Evolutionary conservation across 352 stramenopile species (phyloP).

Genomic region (Pythium scleroteichum): DNA sequence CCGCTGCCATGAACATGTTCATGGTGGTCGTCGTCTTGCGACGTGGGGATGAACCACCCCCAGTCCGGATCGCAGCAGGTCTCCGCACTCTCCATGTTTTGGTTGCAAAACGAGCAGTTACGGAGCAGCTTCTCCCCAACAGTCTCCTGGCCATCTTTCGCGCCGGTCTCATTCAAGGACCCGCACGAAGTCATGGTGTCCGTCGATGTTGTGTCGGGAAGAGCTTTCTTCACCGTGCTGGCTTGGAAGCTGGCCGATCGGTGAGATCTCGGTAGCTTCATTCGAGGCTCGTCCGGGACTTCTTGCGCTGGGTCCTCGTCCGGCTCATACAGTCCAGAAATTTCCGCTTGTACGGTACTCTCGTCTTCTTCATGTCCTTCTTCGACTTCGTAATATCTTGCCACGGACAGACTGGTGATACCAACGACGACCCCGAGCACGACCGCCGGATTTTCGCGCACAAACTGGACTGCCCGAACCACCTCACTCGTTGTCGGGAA

Average conservation of each 20-base stretch:
- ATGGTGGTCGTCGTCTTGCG: constrained; percentile 23
- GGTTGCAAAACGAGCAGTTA: constrained; percentile 33
- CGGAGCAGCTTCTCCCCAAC: constrained; percentile 5
- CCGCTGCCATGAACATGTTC: not conserved
- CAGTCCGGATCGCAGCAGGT: constrained; percentile 57
- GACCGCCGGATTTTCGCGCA: constrained; percentile 66
- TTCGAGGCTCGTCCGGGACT: too few species aligned
- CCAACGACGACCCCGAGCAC: constrained; percentile 64
- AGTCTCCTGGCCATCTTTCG: not conserved
- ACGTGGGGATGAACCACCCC: constrained; percentile 68
- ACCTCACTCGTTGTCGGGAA: constrained; percentile 65
- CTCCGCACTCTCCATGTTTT: constrained; percentile 11
- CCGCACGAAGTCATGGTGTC: constrained; percentile 3
- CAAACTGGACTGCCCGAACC: constrained; percentile 58
- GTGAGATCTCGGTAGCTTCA: too few species aligned
- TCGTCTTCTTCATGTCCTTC: constrained; percentile 13
- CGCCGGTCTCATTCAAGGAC: not conserved
- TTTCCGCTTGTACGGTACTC: not conserved
- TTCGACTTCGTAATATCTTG: constrained; percentile 56
- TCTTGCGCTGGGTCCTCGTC: too few species aligned
- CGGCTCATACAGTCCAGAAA: too few species aligned
- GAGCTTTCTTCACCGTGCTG: too few species aligned
- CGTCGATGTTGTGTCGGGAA: not conserved
- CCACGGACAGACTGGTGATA: constrained; percentile 67
- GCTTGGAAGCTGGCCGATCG: too few species aligned